phyloP scores from a whole-genome alignment of 2,329 filamentous ascomycete genomes.

The Claviceps sp. region DNA sequence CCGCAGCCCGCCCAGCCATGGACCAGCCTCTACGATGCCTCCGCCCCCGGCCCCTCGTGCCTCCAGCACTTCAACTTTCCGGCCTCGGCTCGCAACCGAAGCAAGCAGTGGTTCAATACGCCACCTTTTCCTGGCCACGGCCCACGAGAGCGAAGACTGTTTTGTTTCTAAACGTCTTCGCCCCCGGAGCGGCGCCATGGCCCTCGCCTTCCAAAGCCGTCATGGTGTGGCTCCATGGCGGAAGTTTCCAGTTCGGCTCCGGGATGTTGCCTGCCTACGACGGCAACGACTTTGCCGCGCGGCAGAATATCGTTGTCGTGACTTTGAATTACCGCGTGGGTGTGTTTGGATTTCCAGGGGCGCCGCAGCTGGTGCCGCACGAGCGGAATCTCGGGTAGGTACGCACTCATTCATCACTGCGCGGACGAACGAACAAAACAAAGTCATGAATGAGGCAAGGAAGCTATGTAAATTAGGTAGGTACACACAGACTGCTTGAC shows the following conservation, averaged over 20 bases:
- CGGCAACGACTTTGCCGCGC: not conserved
- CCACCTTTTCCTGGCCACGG: constrained; percentile 12
- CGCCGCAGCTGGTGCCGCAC: not conserved
- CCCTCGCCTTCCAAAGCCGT: constrained; percentile 8
- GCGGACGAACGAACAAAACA: no score
- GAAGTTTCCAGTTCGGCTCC: constrained; percentile 9
- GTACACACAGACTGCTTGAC: constrained; percentile 16
- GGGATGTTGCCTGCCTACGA: constrained; percentile 7
- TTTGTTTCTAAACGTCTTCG: constrained; percentile 8
- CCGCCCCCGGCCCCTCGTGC: constrained; percentile 12
- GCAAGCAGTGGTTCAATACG: constrained; percentile 12
- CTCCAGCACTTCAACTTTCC: constrained; percentile 14
- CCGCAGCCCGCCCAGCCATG: constrained; percentile 10
- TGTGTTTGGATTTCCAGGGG: constrained; percentile 21
- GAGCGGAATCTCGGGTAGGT: not conserved
- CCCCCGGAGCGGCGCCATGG: constrained; percentile 5
- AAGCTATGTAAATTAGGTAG: no score
- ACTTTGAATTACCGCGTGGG: constrained; percentile 22
- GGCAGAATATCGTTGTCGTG: constrained; percentile 12
- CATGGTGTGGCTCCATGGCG: constrained; percentile 15
- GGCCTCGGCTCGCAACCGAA: constrained; percentile 6
- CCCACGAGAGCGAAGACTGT: constrained; percentile 13
- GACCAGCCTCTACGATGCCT: constrained; percentile 12
- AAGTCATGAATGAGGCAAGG: no score
- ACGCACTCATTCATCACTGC: not conserved